These are phyloP conservation scores for Tulasnella calospora DNA, from an alignment of 768 basidiomycete species.

Conservation along the genomic window DNA sequence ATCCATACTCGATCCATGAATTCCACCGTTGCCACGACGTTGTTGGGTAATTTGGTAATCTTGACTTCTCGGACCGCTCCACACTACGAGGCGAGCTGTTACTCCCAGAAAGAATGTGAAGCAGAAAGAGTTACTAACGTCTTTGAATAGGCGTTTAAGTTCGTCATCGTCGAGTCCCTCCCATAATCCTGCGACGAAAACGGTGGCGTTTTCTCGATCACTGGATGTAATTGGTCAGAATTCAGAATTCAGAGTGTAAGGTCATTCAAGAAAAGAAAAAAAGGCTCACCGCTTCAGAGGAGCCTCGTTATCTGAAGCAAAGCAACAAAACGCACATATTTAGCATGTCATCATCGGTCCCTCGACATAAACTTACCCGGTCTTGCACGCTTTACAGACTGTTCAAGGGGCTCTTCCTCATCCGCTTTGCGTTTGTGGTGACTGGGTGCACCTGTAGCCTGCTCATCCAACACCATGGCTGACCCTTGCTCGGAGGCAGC, in stretches of 20 bases:
- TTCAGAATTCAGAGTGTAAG: neutral
- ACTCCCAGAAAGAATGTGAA: neutral
- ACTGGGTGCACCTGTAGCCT: neutral
- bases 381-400: neutral
- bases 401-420: slow-evolving; percentile 21
- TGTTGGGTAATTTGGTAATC: slow-evolving; percentile 54
- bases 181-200: slow-evolving; percentile 76
- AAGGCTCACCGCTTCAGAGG: slow-evolving; percentile 26
- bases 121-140: slow-evolving; percentile 52
- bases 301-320: neutral
- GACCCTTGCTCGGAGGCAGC: neutral
- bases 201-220: slow-evolving; percentile 91
- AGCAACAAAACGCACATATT: slow-evolving; percentile 8
- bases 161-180: slow-evolving; percentile 56
- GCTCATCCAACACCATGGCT: slow-evolving; percentile 25
- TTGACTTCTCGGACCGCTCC: slow-evolving; percentile 82
- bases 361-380: neutral
- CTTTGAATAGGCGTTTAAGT: slow-evolving; percentile 71
- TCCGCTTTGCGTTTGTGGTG: slow-evolving; percentile 33
- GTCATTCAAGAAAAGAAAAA: too few species aligned
- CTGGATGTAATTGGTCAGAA: slow-evolving; percentile 40
- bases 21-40: slow-evolving; percentile 80
- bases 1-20: slow-evolving; percentile 60
- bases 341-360: neutral
- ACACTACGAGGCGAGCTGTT: slow-evolving; percentile 51